Base-by-base conservation (phyloP, 2,329 filamentous ascomycete genomes). In the Phaeosphaeria sp. region DNA sequence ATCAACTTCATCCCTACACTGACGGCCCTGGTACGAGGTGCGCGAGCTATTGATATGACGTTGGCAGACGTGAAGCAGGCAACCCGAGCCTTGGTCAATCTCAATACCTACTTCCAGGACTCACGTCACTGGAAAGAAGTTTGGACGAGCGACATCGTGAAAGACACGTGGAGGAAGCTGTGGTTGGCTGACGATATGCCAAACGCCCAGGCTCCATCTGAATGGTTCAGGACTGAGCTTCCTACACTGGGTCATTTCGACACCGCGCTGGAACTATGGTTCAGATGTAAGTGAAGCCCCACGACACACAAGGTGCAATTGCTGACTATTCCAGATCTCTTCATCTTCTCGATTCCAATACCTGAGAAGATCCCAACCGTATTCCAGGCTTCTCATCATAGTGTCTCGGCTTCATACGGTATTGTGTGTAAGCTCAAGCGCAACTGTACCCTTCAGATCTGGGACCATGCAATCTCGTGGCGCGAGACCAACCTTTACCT, bases 401-500 rank as follows among this genome's bases (percentile, higher is more conserved):
- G 84, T 57, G 84, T 86, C 43, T 84, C 84, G 53, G 85, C 84
- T 5, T 83, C 86, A 0, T 88, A 87, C 56, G 86, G 86, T 33
- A 83, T 88, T 57, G 81, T 88, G 9, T 86, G 86, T 72, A 87
- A 88, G 73, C 78, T 87, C 62, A 86, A 86, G 73, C 80, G 84
- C 24, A 82, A 83, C 55, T 86, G 84, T 56, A 87, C 84, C 0
- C 79, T 87, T 30, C 84, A 87, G 61, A 86, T 88, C 56, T 88
- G 86, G 86, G 86, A 88, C 62, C 86, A 88, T 68, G 84, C 84
- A 18, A 87, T 88, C 60, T 83, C 82, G 45, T 88, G 85, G 85
- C 79, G 86, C 59, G 85, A 87, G 65, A 84, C 76, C 0, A 78
- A 78, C 33, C 71, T 78, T 4, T 77, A 77, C 49, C 65, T 78